Evolutionary conservation across 305 asterid species (phyloP), one percentile per base, ranked within the genome.

Genomic region (Fraxinus latifolia): DNA sequence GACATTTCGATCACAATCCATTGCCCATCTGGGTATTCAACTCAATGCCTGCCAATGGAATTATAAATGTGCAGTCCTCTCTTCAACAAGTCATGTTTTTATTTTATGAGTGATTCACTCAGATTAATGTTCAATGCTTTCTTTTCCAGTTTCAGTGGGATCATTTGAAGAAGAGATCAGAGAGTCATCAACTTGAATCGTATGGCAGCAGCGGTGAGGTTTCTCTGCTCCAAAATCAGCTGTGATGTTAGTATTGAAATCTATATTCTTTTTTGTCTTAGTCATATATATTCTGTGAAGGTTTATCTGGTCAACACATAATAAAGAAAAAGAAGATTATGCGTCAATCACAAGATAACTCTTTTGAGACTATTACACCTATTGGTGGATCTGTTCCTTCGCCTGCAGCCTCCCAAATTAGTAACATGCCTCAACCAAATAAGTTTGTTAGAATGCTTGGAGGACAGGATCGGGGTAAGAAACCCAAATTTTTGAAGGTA

Each of bases 361-460:
- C 90, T 81, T 90, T 87, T 83, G 92, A 93, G 74, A 87, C 88
- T 83, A 79, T 83, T 76, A 25, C 87, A 50, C 85, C 90, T 23
- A 74, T 81, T 83, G 83, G 84, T 77, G 93, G 90, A 71, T 85
- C 95, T 74, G 84, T 84, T 86, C 92, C 97, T 81, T 92, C 97
- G 76, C 97, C 97, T 15, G 93, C 77, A 80, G 91, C 92, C 82
- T 93, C 97, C 85, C 97, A 93, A 85, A 89, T 92, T 90, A 91
- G 97, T 87, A 92, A 93, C 87, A 91, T 93, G 95, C 82, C 93
- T 80, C 90, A 87, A 88, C 92, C 93, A 79, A 90, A 88, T 90
- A 93, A 90, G 84, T 83, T 93, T 74, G 80, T 89, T 68, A 93
- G 91, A 85, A 83, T 88, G 86, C 87, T 87, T 83, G 92, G 92